Conservation (phyloP, 805 yeast genomes). For the Candida ponderosae region DNA sequence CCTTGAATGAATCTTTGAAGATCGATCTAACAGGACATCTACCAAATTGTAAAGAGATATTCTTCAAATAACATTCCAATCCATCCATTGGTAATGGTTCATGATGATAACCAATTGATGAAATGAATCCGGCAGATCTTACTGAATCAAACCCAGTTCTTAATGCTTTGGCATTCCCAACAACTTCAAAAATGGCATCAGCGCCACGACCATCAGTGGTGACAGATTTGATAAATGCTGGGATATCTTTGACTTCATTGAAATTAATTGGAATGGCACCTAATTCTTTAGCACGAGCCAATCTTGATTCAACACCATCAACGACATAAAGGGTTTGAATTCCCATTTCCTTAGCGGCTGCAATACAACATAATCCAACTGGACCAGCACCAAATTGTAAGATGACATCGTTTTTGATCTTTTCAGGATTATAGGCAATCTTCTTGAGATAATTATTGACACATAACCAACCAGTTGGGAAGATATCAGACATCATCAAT, state of each 20-base stretch:
- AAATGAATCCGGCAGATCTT: slow-evolving; percentile 49
- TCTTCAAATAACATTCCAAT: slow-evolving; percentile 49
- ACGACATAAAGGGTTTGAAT: slow-evolving; percentile 58
- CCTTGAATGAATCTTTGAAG: slow-evolving; percentile 41
- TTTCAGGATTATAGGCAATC: slow-evolving; percentile 23
- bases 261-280: slow-evolving; percentile 45
- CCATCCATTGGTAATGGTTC: slow-evolving; percentile 49
- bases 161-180: slow-evolving; percentile 47
- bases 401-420: slow-evolving; percentile 28
- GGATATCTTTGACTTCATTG: slow-evolving; percentile 28
- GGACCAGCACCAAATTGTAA: slow-evolving; percentile 62
- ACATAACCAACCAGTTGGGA: slow-evolving; percentile 57
- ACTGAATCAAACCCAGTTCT: slow-evolving; percentile 43
- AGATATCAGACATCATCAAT: slow-evolving; percentile 55
- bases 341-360: slow-evolving; percentile 64
- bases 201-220: slow-evolving; percentile 43
- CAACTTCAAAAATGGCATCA: slow-evolving; percentile 54
- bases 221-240: slow-evolving; percentile 22
- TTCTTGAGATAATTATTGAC: slow-evolving; percentile 40
- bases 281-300: slow-evolving; percentile 47
- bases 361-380: slow-evolving; percentile 64
- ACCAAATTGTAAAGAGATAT: slow-evolving; percentile 51
- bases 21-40: slow-evolving; percentile 55
- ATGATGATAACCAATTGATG: slow-evolving; percentile 55
- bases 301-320: slow-evolving; percentile 57